Base-by-base conservation (phyloP, 352 stramenopile species). In the Pythium aquatile region DNA sequence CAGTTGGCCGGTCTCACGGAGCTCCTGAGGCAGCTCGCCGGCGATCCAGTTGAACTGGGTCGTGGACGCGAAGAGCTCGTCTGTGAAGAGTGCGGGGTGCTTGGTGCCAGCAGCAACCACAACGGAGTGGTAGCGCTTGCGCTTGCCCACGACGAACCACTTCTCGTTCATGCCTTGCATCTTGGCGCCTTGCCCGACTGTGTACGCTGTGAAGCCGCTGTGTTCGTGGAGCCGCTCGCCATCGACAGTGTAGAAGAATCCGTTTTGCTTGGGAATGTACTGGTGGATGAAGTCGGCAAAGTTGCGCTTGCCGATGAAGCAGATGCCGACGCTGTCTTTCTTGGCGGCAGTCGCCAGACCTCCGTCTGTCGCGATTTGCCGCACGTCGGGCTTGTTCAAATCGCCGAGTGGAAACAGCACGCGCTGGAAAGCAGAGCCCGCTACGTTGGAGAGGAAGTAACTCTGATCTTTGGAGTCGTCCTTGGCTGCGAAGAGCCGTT, bases 281-380 rank as follows among this genome's bases (percentile, higher is more conserved):
- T 98, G 79, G 24, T 93, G 81, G 55, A 99, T 90, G 65, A 98
- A 98, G 35, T 97, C 77, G 1, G 73, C 70, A 63, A 98, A 97
- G 40, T 93, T 84, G 54, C 94, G 87, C 72, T 98, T 99, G 48
- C 97, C 97, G 49, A 99, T 98, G 73, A 99, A 99, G 77, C 97
- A 99, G 67, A 99, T 99, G 16, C 97, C 97, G 61, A 99, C 96
- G 44, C 88, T 98, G 70, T 99, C 97, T 58, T 91, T 88, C 79
- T 99, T 98, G 14, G 70, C 69, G 2, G 96, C 94, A 2, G 91
- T 98, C 24, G 82, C 87, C 1, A 99, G 76, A 3, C 83, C 76
- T 24, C 81, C 81, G 1, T 87, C 68, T 13, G 69, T 54, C 17
- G 97, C 97, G 55, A 99, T 84, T 49, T 90, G 68, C 24, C 96